Conservation (phyloP, 768 basidiomycete species). For the Paxillus involutus region DNA sequence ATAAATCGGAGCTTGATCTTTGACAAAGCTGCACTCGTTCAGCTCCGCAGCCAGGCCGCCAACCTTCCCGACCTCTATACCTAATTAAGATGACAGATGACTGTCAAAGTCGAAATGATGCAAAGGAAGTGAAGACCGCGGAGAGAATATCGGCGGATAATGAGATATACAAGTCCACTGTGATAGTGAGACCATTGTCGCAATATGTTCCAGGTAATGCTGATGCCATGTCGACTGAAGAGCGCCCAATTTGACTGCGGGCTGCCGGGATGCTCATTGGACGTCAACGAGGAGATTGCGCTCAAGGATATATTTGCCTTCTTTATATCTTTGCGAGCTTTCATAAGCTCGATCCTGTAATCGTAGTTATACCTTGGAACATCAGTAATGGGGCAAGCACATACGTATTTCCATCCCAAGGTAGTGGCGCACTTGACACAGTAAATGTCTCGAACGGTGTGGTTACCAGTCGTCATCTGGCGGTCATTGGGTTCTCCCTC, state of each 20-base stretch:
- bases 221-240: conserved; percentile 9
- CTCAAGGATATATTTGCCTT: conserved; percentile 98
- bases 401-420: conserved; percentile 98
- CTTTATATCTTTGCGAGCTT: conserved; percentile 92
- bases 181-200: conserved; percentile 13
- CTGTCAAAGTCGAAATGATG: conserved; percentile 17
- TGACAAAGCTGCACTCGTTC: neutral
- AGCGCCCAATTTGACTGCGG: conserved; percentile 2
- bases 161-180: conserved; percentile 14
- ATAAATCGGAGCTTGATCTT: neutral
- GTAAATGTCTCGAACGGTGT: conserved; percentile 94
- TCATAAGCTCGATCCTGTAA: conserved; percentile 91
- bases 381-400: conserved; percentile 3
- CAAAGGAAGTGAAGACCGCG: conserved; percentile 17
- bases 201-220: conserved; percentile 9
- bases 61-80: conserved; percentile 14
- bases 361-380: conserved; percentile 3
- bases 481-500: conserved; percentile 90
- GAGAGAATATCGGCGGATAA: conserved; percentile 9
- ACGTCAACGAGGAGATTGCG: conserved; percentile 87
- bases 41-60: conserved; percentile 9
- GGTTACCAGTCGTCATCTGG: conserved; percentile 95
- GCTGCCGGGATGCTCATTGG: conserved; percentile 46
- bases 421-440: conserved; percentile 86
- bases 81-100: conserved; percentile 24